Conservation (phyloP, 2,329 filamentous ascomycete species). For the Penicillium sp. region DNA sequence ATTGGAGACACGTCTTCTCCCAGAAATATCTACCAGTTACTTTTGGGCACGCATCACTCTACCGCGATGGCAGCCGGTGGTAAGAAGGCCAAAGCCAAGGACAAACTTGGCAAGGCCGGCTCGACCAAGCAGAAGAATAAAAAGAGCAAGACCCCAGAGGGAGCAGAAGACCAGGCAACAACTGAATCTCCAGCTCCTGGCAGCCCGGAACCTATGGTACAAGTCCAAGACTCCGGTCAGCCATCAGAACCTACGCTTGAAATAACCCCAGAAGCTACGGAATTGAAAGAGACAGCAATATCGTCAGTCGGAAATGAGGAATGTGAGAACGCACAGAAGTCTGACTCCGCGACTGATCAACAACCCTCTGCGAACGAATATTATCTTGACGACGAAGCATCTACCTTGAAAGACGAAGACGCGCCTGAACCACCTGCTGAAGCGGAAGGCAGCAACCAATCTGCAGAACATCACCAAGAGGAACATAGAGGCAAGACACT, state of each 20-base stretch:
- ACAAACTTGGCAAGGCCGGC: conserved; percentile 26
- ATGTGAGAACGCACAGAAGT: conserved; percentile 1
- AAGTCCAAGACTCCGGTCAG: conserved; percentile 21
- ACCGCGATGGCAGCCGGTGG: conserved; percentile 27
- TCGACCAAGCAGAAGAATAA: conserved; percentile 31
- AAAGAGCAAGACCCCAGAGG: conserved; percentile 32
- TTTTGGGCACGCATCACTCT: conserved; percentile 31
- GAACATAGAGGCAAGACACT: conserved; percentile 15
- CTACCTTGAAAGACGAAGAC: conserved; percentile 10
- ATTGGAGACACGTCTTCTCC: conserved; percentile 35
- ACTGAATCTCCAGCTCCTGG: conserved; percentile 22
- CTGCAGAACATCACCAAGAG: background rate
- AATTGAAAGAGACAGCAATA: background rate
- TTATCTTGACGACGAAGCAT: conserved; percentile 10
- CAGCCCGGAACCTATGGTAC: conserved; percentile 15
- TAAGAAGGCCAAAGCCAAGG: conserved; percentile 31
- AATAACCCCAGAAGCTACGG: conserved; percentile 1
- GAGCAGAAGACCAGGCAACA: conserved; percentile 25
- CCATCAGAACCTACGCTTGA: conserved; percentile 7
- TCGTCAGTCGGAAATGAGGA: conserved; percentile 11
- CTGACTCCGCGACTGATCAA: conserved; percentile 14
- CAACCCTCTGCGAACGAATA: conserved; percentile 19
- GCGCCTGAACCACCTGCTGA: conserved; percentile 10
- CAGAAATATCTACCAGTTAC: conserved; percentile 15
- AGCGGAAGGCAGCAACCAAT: background rate